phyloP scores from a whole-genome alignment of 768 basidiomycete genomes.

The Lentinula edodes region DNA sequence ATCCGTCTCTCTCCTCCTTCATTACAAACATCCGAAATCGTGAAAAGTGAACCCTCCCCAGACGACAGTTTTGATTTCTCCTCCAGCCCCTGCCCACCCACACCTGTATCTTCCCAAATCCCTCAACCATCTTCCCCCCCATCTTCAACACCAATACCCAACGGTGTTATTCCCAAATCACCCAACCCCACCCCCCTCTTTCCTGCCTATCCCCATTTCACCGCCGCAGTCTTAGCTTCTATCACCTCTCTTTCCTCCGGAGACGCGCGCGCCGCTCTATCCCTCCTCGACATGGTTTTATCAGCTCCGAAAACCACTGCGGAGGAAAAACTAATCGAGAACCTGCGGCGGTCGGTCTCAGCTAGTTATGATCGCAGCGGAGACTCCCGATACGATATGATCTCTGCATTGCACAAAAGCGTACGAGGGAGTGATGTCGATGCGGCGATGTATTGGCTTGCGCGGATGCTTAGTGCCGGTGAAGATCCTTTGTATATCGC shows the following conservation, averaged over 20 bases:
- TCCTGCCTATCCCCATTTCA: slow-evolving; percentile 30
- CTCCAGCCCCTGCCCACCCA: neutral
- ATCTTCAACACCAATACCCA: neutral
- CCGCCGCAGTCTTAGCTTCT: slow-evolving; percentile 38
- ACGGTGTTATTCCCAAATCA: neutral
- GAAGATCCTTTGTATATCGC: slow-evolving; percentile 80
- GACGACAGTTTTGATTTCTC: neutral
- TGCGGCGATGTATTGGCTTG: slow-evolving; percentile 87
- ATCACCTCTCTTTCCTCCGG: slow-evolving; percentile 55
- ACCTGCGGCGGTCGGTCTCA: slow-evolving; percentile 57
- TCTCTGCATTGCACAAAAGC: slow-evolving; percentile 79
- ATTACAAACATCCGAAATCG: neutral
- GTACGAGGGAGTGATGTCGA: slow-evolving; percentile 70
- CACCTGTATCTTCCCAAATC: slow-evolving; percentile 5
- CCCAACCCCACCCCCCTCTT: slow-evolving; percentile 5
- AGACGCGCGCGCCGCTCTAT: slow-evolving; percentile 75
- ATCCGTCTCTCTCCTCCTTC: slow-evolving; percentile 20
- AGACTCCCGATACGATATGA: slow-evolving; percentile 76
- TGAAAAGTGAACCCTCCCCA: neutral
- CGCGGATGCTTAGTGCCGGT: slow-evolving; percentile 74
- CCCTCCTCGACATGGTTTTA: slow-evolving; percentile 68
- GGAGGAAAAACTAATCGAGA: slow-evolving; percentile 46
- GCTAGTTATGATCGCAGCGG: slow-evolving; percentile 72
- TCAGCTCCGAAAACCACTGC: slow-evolving; percentile 30
- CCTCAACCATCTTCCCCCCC: slow-evolving; percentile 8